Evolutionary conservation across 441 rosid genomes (phyloP).

Genomic region (Jatropha multifida): DNA sequence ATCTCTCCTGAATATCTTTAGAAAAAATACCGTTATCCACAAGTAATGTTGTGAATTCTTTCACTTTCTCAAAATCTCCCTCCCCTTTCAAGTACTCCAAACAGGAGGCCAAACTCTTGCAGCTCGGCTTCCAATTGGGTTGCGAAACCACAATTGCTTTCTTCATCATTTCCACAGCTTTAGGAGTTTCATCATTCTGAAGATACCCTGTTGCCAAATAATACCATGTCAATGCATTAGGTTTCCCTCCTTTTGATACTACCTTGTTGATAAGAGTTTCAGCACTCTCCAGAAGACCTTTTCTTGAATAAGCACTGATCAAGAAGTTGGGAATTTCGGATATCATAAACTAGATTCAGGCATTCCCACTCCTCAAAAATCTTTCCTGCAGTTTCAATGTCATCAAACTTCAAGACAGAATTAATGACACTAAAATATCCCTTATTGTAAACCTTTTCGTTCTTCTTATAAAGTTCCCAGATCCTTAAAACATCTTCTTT

Average conservation of each 20-base stretch:
- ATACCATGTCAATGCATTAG: conserved; percentile 37
- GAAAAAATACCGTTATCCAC: conserved; percentile 37
- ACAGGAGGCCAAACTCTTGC: conserved; percentile 31
- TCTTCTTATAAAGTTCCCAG: conserved; percentile 48
- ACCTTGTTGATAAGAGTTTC: conserved; percentile 30
- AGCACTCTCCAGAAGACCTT: conserved; percentile 43
- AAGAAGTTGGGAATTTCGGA: conserved; percentile 37
- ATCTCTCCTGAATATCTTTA: conserved; percentile 15
- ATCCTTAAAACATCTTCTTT: conserved; percentile 51
- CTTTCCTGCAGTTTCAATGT: conserved; percentile 43
- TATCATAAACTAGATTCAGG: conserved; percentile 24
- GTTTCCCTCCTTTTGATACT: conserved; percentile 24
- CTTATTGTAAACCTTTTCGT: conserved; percentile 28
- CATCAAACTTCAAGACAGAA: conserved; percentile 45
- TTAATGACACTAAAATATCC: conserved; percentile 36
- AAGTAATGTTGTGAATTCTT: conserved; percentile 35
- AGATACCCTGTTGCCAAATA: conserved; percentile 38
- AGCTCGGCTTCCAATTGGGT: conserved; percentile 34
- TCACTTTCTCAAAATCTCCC: conserved; percentile 32
- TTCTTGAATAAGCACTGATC: conserved; percentile 37
- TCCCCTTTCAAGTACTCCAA: conserved; percentile 37
- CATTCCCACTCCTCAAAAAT: conserved; percentile 52
- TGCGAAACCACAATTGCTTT: conserved; percentile 32
- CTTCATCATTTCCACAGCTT: conserved; percentile 48
- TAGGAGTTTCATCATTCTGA: conserved; percentile 21